Percentiles rank a stretch among this genome's conserved stretches.
Evolutionary conservation across 441 rosid genomes (phyloP).

Genomic region (Arabidopsis hybrid): DNA sequence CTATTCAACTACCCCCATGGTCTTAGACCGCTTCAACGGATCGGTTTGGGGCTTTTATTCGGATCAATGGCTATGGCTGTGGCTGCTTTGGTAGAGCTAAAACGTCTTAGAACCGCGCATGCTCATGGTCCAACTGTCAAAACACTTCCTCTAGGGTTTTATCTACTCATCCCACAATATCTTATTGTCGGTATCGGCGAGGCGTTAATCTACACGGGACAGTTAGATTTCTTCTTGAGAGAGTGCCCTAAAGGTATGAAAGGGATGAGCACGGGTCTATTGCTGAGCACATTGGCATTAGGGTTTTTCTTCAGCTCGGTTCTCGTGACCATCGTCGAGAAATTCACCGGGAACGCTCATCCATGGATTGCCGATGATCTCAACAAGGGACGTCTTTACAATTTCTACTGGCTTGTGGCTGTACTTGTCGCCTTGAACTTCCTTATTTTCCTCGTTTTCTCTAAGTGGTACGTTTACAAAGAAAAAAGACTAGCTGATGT

Average conservation of each 20-base stretch:
- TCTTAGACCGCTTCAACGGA: constrained; percentile 76
- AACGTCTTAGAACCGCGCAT: constrained; percentile 58
- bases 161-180: constrained; percentile 83
- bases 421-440: constrained; percentile 66
- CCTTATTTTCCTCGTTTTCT: constrained; percentile 55
- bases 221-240: constrained; percentile 83
- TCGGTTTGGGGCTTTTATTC: constrained; percentile 65
- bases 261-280: constrained; percentile 90
- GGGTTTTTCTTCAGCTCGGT: constrained; percentile 85
- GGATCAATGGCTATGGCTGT: constrained; percentile 67
- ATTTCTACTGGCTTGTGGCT: constrained; percentile 89
- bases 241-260: constrained; percentile 98
- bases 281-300: constrained; percentile 79
- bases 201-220: constrained; percentile 83
- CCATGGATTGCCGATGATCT: constrained; percentile 88
- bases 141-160: constrained; percentile 68
- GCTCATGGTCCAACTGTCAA: constrained; percentile 50
- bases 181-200: constrained; percentile 84
- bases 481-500: constrained; percentile 73
- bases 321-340: constrained; percentile 74
- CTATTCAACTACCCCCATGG: constrained; percentile 70
- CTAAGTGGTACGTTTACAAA: constrained; percentile 88
- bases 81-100: constrained; percentile 70
- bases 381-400: constrained; percentile 72
- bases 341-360: constrained; percentile 50